Evolutionary conservation across 108 stramenopile genomes (phyloP), one percentile per base, ranked within the genome.

Genomic region (Schizochytrium sp.): DNA sequence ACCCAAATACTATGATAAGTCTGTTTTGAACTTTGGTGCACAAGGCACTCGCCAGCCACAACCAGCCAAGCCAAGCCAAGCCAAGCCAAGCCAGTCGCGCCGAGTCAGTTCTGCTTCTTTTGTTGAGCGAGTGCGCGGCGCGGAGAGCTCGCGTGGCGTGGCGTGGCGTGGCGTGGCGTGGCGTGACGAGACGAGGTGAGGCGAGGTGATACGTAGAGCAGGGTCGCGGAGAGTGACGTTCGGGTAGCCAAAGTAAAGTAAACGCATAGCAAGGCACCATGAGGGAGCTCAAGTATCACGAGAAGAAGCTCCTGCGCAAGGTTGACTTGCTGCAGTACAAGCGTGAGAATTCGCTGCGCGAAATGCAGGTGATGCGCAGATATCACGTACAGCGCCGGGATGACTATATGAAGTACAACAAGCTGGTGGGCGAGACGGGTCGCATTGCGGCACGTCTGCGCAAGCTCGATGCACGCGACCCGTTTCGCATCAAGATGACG

Each of bases 261-360:
- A 59, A 19, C n/a, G 19, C 21, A 59, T 3, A 59, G 2, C 51
- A 58, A 16, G 23, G 29, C 21, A 87, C 19, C 23, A 93, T 93
- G 93, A 72, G 93, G 90, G 51, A 98, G 92, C 94, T 99, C 18
- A 98, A 98, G 92, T 92, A 98, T 89, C 99, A 99, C 87, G 98
- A 99, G 90, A 96, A 98, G 93, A 98, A 98, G 89, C 96, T 99
- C 6, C 93, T 99, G 29, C 97, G 97, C 44, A 98, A 98, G 91
- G 98, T 99, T 47, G 96, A 96, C 83, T 96, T 99, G 89, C 96
- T 98, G 89, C 94, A 96, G 72, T 99, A 97, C 98, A 98, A 98
- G 87, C 92, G 94, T 23, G 99, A 98, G 88, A 96, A 97, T 90
- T 98, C 97, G 89, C 91, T 98, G 34, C 96, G 97, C 12, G 97